phyloP scores from a whole-genome alignment of 2,329 filamentous ascomycete genomes.

The Fonsecaea pedrosoi region DNA sequence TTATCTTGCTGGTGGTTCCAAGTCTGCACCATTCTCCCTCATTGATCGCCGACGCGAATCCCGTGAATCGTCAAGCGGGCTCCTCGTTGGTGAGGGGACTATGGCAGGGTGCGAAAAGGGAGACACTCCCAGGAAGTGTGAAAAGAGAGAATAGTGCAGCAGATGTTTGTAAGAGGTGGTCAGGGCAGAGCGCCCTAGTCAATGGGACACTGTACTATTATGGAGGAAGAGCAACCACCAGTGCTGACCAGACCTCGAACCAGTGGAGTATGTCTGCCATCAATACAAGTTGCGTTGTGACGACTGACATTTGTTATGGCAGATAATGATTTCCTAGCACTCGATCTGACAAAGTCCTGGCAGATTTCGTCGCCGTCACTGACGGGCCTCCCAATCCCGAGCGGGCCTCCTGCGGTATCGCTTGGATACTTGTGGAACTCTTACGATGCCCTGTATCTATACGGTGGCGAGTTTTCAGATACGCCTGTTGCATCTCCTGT shows the following conservation, averaged over 20 bases:
- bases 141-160: slow-evolving; percentile 54
- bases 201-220: slow-evolving; percentile 80
- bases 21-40: slow-evolving; percentile 33
- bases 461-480: slow-evolving; percentile 76
- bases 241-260: slow-evolving; percentile 64
- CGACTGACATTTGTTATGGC: slow-evolving; percentile 17
- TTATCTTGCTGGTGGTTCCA: slow-evolving; percentile 36
- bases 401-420: slow-evolving; percentile 73
- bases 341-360: slow-evolving; percentile 79
- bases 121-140: slow-evolving; percentile 19
- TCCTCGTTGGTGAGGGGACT: not conserved
- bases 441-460: slow-evolving; percentile 71
- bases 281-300: slow-evolving; percentile 1
- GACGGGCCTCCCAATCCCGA: slow-evolving; percentile 67
- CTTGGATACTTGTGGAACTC: slow-evolving; percentile 80
- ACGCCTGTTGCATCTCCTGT: slow-evolving; percentile 63
- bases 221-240: slow-evolving; percentile 69
- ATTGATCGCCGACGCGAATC: slow-evolving; percentile 32
- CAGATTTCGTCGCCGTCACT: slow-evolving; percentile 68
- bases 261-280: slow-evolving; percentile 68
- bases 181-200: slow-evolving; percentile 70
- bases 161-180: slow-evolving; percentile 69
- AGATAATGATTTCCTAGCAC: slow-evolving; percentile 74
- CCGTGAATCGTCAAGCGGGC: slow-evolving; percentile 25
- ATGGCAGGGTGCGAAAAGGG: slow-evolving; percentile 1